Evolutionary conservation across 108 stramenopile species (phyloP), one percentile per base, ranked within the genome.

Genomic region (Craspedostauros australis): DNA sequence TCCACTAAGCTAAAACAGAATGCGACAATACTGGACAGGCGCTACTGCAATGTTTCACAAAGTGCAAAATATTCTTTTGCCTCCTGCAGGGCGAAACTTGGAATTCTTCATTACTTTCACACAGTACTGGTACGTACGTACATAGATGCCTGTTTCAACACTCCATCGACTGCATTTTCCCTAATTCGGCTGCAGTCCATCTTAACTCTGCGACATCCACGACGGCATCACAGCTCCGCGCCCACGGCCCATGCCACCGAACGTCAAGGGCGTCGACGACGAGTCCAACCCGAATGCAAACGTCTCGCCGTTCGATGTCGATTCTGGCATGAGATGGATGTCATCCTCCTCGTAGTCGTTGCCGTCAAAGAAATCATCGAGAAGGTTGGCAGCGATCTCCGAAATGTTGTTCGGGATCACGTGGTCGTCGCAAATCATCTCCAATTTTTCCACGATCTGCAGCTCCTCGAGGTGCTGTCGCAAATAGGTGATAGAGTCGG

Each of bases 141-240:
- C n/a, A n/a, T n/a, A n/a, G n/a, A n/a, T n/a, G n/a, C n/a, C n/a
- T n/a, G n/a, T n/a, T n/a, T n/a, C n/a, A n/a, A n/a, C n/a, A n/a
- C n/a, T n/a, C n/a, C n/a, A n/a, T n/a, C n/a, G n/a, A n/a, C n/a
- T n/a, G n/a, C n/a, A n/a, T n/a, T n/a, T n/a, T n/a, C n/a, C n/a
- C n/a, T n/a, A n/a, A n/a, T n/a, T n/a, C n/a, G n/a, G n/a, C n/a
- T n/a, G n/a, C n/a, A n/a, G n/a, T n/a, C n/a, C n/a, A n/a, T n/a
- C n/a, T 48, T 26, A 48, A 22, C 5, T 48, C 29, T 59, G 47
- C 20, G 48, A 33, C 66, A 68, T 68, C 66, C 66, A 68, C 18
- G 66, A 30, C 18, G 66, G 66, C 5, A 59, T 14, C 6, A 46
- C 54, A 15, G 66, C 57, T 28, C 66, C 66, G 7, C 66, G 57